These are phyloP conservation scores for Fusarium sp. DNA, from an alignment of 2,329 filamentous ascomycete genomes.

Conservation along the genomic window DNA sequence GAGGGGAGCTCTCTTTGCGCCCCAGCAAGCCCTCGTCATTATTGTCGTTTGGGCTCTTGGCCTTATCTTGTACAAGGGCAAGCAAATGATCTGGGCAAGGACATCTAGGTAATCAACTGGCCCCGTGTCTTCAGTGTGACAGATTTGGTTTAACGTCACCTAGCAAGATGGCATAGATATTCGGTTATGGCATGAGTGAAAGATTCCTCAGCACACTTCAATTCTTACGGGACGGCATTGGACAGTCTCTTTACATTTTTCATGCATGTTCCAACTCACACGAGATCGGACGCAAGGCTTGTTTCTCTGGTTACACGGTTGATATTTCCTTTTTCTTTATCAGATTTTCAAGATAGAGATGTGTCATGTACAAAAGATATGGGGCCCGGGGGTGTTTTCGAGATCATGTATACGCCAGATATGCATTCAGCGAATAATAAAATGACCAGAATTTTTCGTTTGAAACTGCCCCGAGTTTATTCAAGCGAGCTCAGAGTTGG, in stretches of 20 bases:
- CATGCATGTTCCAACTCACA: background rate
- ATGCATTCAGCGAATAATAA: background rate
- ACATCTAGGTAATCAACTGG: background rate
- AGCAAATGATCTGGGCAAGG: constrained; percentile 11
- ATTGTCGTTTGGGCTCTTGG: constrained; percentile 64
- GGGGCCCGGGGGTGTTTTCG: background rate
- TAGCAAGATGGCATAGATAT: background rate
- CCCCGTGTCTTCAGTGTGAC: background rate
- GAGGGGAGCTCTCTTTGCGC: constrained; percentile 69
- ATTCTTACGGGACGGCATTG: background rate
- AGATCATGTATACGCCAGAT: background rate
- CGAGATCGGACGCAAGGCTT: background rate
- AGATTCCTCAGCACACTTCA: background rate
- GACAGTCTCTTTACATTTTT: background rate
- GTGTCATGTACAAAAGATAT: background rate
- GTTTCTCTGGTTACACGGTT: background rate
- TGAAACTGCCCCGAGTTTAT: background rate
- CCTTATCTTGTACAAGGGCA: constrained; percentile 54
- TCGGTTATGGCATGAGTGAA: background rate
- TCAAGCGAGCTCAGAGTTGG: background rate
- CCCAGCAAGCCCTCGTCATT: constrained; percentile 64
- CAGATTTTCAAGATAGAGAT: background rate
- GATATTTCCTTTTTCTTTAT: background rate
- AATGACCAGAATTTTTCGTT: background rate
- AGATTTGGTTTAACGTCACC: background rate